These are phyloP conservation scores for Scutellaria galericulata DNA, from an alignment of 257 asterid genomes.

Conservation along the genomic window DNA sequence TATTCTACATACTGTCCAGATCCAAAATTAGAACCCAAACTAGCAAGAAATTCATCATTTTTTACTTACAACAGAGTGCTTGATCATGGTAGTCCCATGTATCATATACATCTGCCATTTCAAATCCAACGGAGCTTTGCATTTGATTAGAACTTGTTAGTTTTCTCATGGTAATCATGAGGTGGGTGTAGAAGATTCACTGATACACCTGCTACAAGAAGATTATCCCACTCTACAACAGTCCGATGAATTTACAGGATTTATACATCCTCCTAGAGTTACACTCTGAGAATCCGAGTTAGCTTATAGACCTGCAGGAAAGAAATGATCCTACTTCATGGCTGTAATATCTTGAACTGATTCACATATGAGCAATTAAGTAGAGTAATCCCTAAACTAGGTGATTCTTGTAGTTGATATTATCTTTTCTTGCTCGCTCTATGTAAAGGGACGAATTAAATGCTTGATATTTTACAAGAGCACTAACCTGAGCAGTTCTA, in stretches of 20 bases:
- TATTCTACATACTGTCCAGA: too few species aligned
- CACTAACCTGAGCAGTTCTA: slow-evolving; percentile 91
- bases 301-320: slow-evolving; percentile 67
- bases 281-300: slow-evolving; percentile 64
- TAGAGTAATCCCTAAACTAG: not conserved
- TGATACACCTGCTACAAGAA: slow-evolving; percentile 15
- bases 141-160: slow-evolving; percentile 4
- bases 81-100: not conserved
- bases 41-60: too few species aligned
- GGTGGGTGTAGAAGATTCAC: slow-evolving; percentile 10
- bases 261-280: slow-evolving; percentile 26
- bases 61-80: slow-evolving; percentile 23
- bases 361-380: not conserved
- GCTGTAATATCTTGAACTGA: slow-evolving; percentile 18
- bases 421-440: not conserved
- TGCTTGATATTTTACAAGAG: slow-evolving; percentile 21
- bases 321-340: slow-evolving; percentile 25
- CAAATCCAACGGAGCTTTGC: slow-evolving; percentile 17
- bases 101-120: not conserved
- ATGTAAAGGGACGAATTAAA: slow-evolving; percentile 19
- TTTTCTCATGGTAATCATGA: not conserved
- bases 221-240: slow-evolving; percentile 17
- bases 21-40: too few species aligned
- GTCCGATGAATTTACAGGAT: slow-evolving; percentile 1
- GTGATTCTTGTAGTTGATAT: not conserved